Evolutionary conservation across 2,329 filamentous ascomycete genomes (phyloP), one percentile per base, ranked within the genome.

Genomic region (Bipolaris bicolor): DNA sequence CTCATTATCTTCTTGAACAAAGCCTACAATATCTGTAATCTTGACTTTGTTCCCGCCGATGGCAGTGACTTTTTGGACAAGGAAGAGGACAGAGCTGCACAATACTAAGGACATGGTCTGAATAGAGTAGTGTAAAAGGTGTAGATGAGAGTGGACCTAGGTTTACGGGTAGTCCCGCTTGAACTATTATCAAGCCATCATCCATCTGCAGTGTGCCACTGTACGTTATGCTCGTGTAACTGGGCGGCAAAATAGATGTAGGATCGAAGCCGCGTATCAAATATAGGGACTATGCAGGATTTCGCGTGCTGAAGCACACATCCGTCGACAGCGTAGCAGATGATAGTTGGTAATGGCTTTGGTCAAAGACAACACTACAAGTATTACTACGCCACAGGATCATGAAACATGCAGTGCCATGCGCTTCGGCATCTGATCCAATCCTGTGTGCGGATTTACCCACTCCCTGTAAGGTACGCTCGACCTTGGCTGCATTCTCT

Each of bases 1-100:
- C 20, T 52, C 37, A 34, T 53, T 57, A 16, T 57, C 55, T 22
- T 57, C 49, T 41, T 33, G 11, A 7, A 53, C 43, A 24, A 57
- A 57, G 11, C 55, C 55, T 15, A 57, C 45, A 33, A 39, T 57
- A 44, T 49, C 43, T 37, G 49, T 40, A 5, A 13, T 46, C n/a
- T 58, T 47, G 5, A 43, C 43, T 37, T 40, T 52, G 9, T 16
- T 48, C 15, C n/a, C 48, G 16, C 34, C 26, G 3, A 52, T 34
- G 26, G 34, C 36, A 10, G 34, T 31, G 36, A 44, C 37, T 4
- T 11, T 33, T 5, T 26, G 20, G 13, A 39, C 18, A 11, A 36
- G 13, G 7, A 24, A 41, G 24, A 39, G 2, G 2, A 10, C 13
- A 13, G 11, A 24, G n/a, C 7, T 22, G 20, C 15, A 16, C 29